Conservation (phyloP, 1,284 basidiomycete species). For the Pisolithus thermaeus region DNA sequence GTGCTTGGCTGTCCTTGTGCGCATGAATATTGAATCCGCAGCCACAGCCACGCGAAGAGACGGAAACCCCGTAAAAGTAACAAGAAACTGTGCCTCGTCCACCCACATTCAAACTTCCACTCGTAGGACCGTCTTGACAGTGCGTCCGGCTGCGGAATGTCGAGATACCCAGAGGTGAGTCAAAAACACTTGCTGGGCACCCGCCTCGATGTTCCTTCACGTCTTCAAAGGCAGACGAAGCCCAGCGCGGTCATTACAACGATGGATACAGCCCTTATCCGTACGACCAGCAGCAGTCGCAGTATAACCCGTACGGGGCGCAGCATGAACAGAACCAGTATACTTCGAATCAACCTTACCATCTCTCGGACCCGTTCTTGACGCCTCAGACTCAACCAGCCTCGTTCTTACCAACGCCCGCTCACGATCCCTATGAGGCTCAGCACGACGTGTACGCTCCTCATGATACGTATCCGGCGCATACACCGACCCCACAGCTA, state of each 20-base stretch:
- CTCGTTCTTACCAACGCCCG: slow-evolving; percentile 18
- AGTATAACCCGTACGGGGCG: slow-evolving; percentile 12
- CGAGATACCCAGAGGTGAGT: slow-evolving; percentile 38
- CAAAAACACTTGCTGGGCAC: not conserved
- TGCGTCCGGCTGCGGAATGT: slow-evolving; percentile 28
- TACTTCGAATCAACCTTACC: slow-evolving; percentile 22
- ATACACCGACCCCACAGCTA: slow-evolving; percentile 11
- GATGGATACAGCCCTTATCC: slow-evolving; percentile 48
- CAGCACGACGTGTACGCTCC: slow-evolving; percentile 24
- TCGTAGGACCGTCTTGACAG: not conserved
- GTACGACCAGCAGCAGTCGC: slow-evolving; percentile 19
- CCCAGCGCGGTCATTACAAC: slow-evolving; percentile 48
- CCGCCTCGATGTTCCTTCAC: not conserved
- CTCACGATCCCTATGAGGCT: slow-evolving; percentile 30
- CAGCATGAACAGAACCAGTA: slow-evolving; percentile 23
- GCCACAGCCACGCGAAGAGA: too few species aligned
- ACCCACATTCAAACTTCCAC: too few species aligned
- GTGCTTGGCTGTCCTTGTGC: too few species aligned
- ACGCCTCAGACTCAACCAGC: slow-evolving; percentile 11
- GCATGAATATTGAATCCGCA: too few species aligned
- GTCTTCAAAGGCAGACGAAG: slow-evolving; percentile 45
- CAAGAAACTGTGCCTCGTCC: too few species aligned
- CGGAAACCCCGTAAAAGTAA: too few species aligned
- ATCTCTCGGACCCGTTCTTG: slow-evolving; percentile 19
- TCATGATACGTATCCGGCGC: slow-evolving; percentile 14